Evolutionary conservation across 352 stramenopile genomes (phyloP), one percentile per base, ranked within the genome.

Genomic region (Globisporangium alternatum): DNA sequence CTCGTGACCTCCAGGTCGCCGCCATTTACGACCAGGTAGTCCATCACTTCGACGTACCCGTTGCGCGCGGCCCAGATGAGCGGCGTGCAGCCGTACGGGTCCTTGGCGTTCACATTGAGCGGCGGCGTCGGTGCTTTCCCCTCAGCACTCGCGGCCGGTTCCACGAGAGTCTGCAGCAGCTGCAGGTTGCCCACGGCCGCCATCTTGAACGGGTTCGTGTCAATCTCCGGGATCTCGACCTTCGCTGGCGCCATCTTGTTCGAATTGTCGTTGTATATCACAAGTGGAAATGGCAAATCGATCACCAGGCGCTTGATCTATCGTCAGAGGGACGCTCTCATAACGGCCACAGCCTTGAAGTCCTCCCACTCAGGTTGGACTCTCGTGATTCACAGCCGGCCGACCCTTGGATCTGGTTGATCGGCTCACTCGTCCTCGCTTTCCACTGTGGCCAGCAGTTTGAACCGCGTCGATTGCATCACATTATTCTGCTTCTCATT

Each of bases 151-250:
- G 77, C 67, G 17, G 71, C 59, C 0, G 77, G 76, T 53, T 92
- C 84, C 22, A 94, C 83, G 10, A 96, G 74, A 57, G 72, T 77
- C 62, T 83, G 75, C 30, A 96, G 69, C 39, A 90, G 71, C 62
- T 83, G 73, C 31, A 93, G 48, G 51, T 96, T 93, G 25, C 87
- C 87, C 17, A 91, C 81, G 17, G 82, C 70, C 57, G 87, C 85
- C 71, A 96, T 89, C 72, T 96, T 96, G 64, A 91, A 94, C 48
- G 83, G 87, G 49, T 96, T 94, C 31, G 75, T 85, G 65, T 96
- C 87, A 56, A 94, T 81, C 21, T 91, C 85, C 0, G 83, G 81
- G 56, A 91, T 63, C 68, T 96, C 82, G 54, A 86, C 75, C 74
- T 93, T 95, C n/a, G 61, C 54, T 49, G 59, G 64, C 19, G 75